These are phyloP conservation scores for Albugo laibachii DNA, from an alignment of 352 stramenopile genomes.

Conservation along the genomic window DNA sequence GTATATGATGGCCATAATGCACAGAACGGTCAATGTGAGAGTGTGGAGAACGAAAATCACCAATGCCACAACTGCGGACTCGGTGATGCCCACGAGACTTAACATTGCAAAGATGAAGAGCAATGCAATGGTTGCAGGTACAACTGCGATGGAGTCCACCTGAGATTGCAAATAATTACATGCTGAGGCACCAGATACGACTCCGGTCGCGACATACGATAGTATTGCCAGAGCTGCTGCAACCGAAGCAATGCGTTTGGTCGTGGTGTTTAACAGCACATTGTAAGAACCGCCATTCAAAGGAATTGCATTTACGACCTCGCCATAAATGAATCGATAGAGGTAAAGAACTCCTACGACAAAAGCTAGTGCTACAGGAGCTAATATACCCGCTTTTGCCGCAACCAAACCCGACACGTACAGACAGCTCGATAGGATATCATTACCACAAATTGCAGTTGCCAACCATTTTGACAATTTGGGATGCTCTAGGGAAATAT, in stretches of 20 bases:
- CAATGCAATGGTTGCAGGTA: slow-evolving; percentile 59
- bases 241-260: slow-evolving; percentile 83
- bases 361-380: slow-evolving; percentile 75
- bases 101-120: slow-evolving; percentile 85
- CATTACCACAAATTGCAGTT: slow-evolving; percentile 90
- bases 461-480: slow-evolving; percentile 85
- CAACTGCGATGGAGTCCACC: slow-evolving; percentile 47
- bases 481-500: slow-evolving; percentile 47
- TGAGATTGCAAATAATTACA: slow-evolving; percentile 76
- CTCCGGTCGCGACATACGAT: slow-evolving; percentile 90
- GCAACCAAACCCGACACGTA: slow-evolving; percentile 77
- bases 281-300: slow-evolving; percentile 93
- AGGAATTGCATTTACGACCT: slow-evolving; percentile 85
- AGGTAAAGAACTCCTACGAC: slow-evolving; percentile 79
- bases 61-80: slow-evolving; percentile 81
- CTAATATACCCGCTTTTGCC: slow-evolving; percentile 79
- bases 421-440: slow-evolving; percentile 88
- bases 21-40: slow-evolving; percentile 65
- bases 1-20: slow-evolving; percentile 54
- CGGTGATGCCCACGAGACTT: slow-evolving; percentile 82
- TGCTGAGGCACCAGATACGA: slow-evolving; percentile 72
- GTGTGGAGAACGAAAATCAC: slow-evolving; percentile 84
- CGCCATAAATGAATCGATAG: slow-evolving; percentile 88
- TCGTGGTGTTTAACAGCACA: slow-evolving; percentile 89
- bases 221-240: slow-evolving; percentile 87